phyloP scores from a whole-genome alignment of 2,329 filamentous ascomycete genomes.

The Iodosphaeria phyllophila region DNA sequence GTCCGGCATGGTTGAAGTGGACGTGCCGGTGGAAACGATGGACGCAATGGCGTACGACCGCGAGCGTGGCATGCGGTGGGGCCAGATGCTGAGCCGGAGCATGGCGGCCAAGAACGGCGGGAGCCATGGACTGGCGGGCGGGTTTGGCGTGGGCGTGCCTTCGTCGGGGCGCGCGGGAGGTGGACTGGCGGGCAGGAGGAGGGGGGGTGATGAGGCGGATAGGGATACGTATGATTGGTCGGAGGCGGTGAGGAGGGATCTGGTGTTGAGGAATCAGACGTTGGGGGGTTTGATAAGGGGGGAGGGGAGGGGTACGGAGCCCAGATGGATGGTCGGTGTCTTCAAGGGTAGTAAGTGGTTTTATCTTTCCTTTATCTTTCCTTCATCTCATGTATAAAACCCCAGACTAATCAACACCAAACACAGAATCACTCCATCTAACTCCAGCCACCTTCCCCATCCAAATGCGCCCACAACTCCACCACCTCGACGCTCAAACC shows the following conservation, averaged over 20 bases:
- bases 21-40: slow-evolving; percentile 62
- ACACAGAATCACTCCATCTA: slow-evolving; percentile 62
- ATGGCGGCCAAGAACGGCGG: slow-evolving; percentile 40
- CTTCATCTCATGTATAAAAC: not conserved
- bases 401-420: not conserved
- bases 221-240: slow-evolving; percentile 37
- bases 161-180: too few species aligned
- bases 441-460: slow-evolving; percentile 69
- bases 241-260: slow-evolving; percentile 48
- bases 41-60: slow-evolving; percentile 62
- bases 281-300: slow-evolving; percentile 61
- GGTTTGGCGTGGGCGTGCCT: slow-evolving; percentile 45
- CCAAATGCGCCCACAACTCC: slow-evolving; percentile 78
- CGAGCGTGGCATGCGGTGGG: slow-evolving; percentile 67
- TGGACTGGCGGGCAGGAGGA: slow-evolving; percentile 14
- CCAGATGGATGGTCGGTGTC: slow-evolving; percentile 70
- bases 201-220: slow-evolving; percentile 19
- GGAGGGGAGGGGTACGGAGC: slow-evolving; percentile 28
- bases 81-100: slow-evolving; percentile 49
- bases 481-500: slow-evolving; percentile 72
- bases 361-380: slow-evolving; percentile 1
- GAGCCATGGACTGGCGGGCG: slow-evolving; percentile 51
- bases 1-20: slow-evolving; percentile 75
- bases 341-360: slow-evolving; percentile 55
- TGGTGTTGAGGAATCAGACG: slow-evolving; percentile 64